phyloP scores from a whole-genome alignment of 2,329 filamentous ascomycete species.

The Trichophyton benhamiae region DNA sequence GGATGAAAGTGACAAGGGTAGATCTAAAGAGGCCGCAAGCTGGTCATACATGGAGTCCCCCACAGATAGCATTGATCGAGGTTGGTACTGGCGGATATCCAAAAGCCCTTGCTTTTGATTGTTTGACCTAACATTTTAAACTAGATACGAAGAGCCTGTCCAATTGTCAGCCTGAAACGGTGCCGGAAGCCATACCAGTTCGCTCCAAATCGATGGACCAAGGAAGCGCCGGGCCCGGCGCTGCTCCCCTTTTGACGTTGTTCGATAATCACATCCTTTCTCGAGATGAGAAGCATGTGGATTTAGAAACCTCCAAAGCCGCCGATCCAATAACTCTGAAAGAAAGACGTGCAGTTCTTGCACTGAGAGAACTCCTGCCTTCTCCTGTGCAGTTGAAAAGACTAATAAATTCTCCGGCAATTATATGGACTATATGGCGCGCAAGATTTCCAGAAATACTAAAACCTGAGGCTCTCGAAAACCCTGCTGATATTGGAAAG shows the following conservation, averaged over 20 bases:
- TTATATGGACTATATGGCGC: constrained; percentile 24
- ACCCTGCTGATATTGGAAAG: constrained; percentile 30
- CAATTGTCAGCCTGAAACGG: neutral
- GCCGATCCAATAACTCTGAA: constrained; percentile 16
- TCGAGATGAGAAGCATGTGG: neutral
- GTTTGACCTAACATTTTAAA: neutral
- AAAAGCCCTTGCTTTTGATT: neutral
- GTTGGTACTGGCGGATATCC: neutral
- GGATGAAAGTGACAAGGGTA: constrained; percentile 13
- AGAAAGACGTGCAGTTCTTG: constrained; percentile 17
- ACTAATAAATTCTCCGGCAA: constrained; percentile 22
- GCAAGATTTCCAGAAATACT: constrained; percentile 25
- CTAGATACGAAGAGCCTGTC: neutral
- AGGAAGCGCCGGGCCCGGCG: constrained; percentile 16
- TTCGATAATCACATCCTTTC: constrained; percentile 29
- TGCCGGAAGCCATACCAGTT: neutral
- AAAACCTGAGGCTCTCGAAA: constrained; percentile 15
- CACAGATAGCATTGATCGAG: constrained; percentile 2
- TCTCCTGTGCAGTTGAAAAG: constrained; percentile 21
- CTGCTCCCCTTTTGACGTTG: constrained; percentile 27
- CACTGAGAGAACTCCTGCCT: constrained; percentile 26
- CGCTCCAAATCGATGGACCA: neutral
- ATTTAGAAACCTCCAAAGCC: neutral
- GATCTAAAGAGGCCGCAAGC: neutral
- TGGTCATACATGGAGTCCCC: neutral